Base-by-base conservation (phyloP, 768 basidiomycete genomes). In the Tricholoma saponaceum region DNA sequence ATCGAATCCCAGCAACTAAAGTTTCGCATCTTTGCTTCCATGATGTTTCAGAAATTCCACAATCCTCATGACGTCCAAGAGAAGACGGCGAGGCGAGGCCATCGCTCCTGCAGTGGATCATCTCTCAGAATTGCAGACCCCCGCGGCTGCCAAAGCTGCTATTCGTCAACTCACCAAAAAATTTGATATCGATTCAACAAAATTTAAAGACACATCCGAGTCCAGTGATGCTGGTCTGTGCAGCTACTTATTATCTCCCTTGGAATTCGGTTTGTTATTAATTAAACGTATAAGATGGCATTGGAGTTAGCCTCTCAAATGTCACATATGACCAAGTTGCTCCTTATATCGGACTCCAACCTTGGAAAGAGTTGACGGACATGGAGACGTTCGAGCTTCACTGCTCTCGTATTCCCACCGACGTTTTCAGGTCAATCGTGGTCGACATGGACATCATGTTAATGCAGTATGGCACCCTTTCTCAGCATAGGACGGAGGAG, bases 321-420 rank as follows among this genome's bases (percentile, higher is more conserved):
- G 58, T 64, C 53, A 63, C 51, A 56, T 64, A 62, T 62, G 49
- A 30, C 28, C 32, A 60, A 20, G 59, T 56, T 23, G 63, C 65
- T 56, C 57, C 58, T 50, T 37, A 50, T 44, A 63, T 67, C 25
- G 60, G 60, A 56, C 64, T 67, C 52, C 28, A 53, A 33, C 61
- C 60, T 25, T 4, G 0, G 13, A 22, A 55, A n/a, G 23, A 52
- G 32, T 58, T 64, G 51, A n/a, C n/a, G 1, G 65, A 64, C 54
- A 60, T 60, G 57, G 43, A 47, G 54, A 64, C 58, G 7, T 65
- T 67, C 53, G 58, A 66, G 49, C 49, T 67, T 55, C 54, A 63
- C 51, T 61, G 61, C 44, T 62, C 66, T 63, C 61, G 66, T 32
- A 64, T 67, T 62, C 65, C 65, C 53, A 66, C 63, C 20, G 18